Base-by-base conservation (phyloP, 805 yeast species). In the Pichia manshurica region DNA sequence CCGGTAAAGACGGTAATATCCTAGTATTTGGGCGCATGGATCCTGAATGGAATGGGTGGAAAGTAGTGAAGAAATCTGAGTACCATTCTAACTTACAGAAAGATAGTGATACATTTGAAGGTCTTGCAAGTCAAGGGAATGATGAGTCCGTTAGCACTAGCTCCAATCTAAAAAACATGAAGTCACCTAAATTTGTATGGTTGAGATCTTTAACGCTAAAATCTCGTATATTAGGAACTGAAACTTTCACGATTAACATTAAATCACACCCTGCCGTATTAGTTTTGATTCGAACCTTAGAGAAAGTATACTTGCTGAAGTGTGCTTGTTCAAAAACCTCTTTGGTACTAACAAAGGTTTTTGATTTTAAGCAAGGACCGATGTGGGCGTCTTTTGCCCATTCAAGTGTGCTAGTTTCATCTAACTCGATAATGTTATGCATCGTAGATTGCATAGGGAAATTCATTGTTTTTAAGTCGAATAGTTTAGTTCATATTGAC, bases 391-490 rank as follows among this genome's bases (percentile, higher is more conserved):
- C 9, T 3, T 34, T 42, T 33, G 28, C 45, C 16, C 39, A 42
- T 32, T 32, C 39, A 19, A 42, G 19, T 33, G 2, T 42, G 23
- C 21, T n/a, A 4, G 20, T 42, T 13, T 13, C 38, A 22, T 1
- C 43, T 4, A n/a, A 25, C 4, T 10, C 28, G 39, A 50, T 56
- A 9, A 60, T 60, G 39, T 61, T 79, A 51, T 73, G 71, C 0
- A 56, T 73, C 1, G 59, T 79, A 7, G 87, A 82, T 56, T 55
- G 67, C 1, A 66, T 68, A 33, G 87, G 87, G 0, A 72, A 75
- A 45, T 77, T 81, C 70, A 68, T 66, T 2, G 38, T 73, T 1
- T 74, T 73, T 57, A 54, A 56, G 15, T 49, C 67, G 16, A 16
- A 44, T 10, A 46, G 39, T 49, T 45, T 16, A 7, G 23, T 17